phyloP scores from a whole-genome alignment of 139 green algal genomes.

The Astrephomene gubernaculifera region DNA sequence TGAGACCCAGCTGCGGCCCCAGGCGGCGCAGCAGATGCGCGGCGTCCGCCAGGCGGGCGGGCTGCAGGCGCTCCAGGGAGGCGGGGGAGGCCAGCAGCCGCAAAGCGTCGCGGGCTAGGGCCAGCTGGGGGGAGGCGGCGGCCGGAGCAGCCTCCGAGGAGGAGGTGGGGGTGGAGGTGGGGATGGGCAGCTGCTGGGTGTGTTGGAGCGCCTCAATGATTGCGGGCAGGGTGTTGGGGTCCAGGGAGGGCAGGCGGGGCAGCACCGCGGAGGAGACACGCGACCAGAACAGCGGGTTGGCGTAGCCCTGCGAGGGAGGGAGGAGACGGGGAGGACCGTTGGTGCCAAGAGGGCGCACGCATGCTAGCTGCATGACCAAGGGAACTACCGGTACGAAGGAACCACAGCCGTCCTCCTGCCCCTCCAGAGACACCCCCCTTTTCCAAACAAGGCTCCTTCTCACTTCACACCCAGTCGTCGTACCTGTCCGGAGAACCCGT shows the following conservation, averaged over 20 bases:
- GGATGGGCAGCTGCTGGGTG: neutral
- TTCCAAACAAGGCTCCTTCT: no score
- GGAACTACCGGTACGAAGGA: no score
- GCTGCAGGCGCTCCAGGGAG: neutral
- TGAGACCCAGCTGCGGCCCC: neutral
- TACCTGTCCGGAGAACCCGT: constrained; percentile 31
- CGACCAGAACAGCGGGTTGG: constrained; percentile 35
- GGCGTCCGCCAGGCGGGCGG: constrained; percentile 9
- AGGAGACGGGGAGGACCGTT: neutral
- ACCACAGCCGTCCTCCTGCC: no score
- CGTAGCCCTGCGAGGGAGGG: constrained; percentile 1
- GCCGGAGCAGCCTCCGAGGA: neutral
- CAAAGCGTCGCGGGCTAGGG: neutral
- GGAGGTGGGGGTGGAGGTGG: no score
- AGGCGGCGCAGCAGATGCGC: neutral
- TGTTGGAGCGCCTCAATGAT: neutral
- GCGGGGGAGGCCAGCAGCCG: neutral
- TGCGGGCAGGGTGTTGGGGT: constrained; percentile 36
- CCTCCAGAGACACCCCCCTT: no score
- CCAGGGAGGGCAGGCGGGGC: neutral
- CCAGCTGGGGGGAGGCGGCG: neutral
- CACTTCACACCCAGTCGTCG: neutral
- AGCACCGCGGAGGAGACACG: constrained; percentile 3
- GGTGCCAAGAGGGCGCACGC: no score
- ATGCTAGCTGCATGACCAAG: no score